Base-by-base conservation (phyloP, 1,139 yeast species). In the Pichia sp. region DNA sequence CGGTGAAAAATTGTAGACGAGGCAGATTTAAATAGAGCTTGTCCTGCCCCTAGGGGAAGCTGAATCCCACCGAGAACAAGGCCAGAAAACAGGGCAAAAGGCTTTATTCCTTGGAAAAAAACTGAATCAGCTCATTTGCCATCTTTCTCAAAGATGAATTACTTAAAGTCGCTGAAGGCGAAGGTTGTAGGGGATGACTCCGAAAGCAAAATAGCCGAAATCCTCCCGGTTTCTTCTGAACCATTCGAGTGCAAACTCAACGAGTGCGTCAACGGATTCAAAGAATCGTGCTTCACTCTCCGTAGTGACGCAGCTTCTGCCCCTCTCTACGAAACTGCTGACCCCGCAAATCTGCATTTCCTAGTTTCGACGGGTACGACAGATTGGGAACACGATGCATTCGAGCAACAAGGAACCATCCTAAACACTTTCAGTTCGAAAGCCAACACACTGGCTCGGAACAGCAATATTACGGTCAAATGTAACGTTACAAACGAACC, bases 361-460 rank as follows among this genome's bases (percentile, higher is more conserved):
- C 71, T 91, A 20, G 84, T 92, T 0, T 85, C 96, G 2, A 90
- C 97, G 0, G 95, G 95, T 14, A 83, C 84, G 62, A 68, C 80
- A 1, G 96, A 93, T 70, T 93, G 99, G 98, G 74, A 72, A 6
- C 95, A 83, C 59, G 87, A 87, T 65, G 90, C 96, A 12, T 72
- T 79, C 9, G 60, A 56, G n/a, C 56, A 56, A 30, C 76, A 78
- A 2, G 75, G 85, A 0, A 53, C 59, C 6, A 75, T 90, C 40
- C 79, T 86, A 42, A 47, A 48, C n/a, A 36, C 36, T 16, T 33
- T 60, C 17, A 41, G 36, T 14, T 6, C n/a, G 9, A 20, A 52
- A 5, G 49, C 54, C 4, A 17, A 7, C 5, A 41, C 34, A 8
- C 6, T 60, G 6, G 16, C 48, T 2, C 16, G 34, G 72, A 60